These are phyloP conservation scores for Exserohilum turcica DNA, from an alignment of 2,329 filamentous ascomycete genomes.

Conservation along the genomic window DNA sequence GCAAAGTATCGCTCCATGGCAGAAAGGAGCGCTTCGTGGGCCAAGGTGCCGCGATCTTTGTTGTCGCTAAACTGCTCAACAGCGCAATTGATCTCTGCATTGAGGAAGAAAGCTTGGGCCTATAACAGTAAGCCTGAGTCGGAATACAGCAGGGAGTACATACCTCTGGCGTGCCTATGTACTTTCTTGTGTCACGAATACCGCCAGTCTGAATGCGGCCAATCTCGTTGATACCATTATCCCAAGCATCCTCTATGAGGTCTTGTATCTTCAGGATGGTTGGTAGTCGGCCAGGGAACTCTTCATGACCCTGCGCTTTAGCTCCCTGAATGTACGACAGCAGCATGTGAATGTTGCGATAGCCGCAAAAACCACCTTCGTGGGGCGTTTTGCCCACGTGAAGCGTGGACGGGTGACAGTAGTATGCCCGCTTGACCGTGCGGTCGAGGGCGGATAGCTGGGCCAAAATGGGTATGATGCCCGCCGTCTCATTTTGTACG, in stretches of 20 bases:
- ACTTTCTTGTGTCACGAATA: conserved; percentile 86
- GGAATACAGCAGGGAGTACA: not conserved
- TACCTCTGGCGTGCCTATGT: conserved; percentile 91
- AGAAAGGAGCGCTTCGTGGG: conserved; percentile 62
- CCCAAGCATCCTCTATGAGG: conserved; percentile 86
- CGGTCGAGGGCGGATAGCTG: conserved; percentile 63
- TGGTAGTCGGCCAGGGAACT: conserved; percentile 68
- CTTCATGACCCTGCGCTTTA: conserved; percentile 60
- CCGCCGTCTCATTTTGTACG: conserved; percentile 53
- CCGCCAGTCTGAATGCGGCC: conserved; percentile 84
- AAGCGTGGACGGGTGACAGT: conserved; percentile 75
- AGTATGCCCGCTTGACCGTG: conserved; percentile 71
- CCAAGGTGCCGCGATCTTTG: conserved; percentile 54
- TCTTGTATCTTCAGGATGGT: conserved; percentile 84
- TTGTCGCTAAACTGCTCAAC: conserved; percentile 60
- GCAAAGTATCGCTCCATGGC: conserved; percentile 77
- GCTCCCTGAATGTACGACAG: conserved; percentile 74
- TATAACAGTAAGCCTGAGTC: conserved; percentile 44
- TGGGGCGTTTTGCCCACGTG: conserved; percentile 79
- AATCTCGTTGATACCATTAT: conserved; percentile 75
- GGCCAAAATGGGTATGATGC: conserved; percentile 53
- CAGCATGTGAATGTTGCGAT: conserved; percentile 93
- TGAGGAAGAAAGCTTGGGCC: conserved; percentile 78
- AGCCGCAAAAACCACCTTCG: conserved; percentile 95
- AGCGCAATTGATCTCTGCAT: conserved; percentile 63